Evolutionary conservation across 2,329 filamentous ascomycete species (phyloP), one percentile per base, ranked within the genome.

Genomic region (Penicillium sp.): DNA sequence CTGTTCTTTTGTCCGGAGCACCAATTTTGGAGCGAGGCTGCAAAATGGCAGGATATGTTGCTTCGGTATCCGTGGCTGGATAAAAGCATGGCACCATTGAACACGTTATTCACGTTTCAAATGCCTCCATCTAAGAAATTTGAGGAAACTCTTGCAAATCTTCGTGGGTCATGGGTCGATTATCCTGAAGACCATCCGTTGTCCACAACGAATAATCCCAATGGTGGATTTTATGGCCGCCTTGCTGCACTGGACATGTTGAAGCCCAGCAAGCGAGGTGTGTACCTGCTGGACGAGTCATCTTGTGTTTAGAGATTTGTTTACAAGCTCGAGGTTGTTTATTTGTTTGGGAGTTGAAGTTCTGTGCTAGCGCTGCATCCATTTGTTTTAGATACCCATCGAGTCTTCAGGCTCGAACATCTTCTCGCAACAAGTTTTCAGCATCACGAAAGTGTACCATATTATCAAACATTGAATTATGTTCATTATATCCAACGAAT

Each of bases 171-270:
- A 9, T 50, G 60, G 33, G 43, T 55, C 2, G 54, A 54, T 6
- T 64, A 61, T 27, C 54, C 51, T 1, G 55, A 55, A n/a, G 62
- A 50, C 23, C 62, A 62, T 42, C 55, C 47, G 25, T 27, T 56
- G 58, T 50, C 25, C n/a, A 55, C 54, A 10, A 29, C 57, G 33
- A 64, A 57, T 4, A 60, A 61, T 16, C 58, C 63, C 4, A 37
- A 25, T 7, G 61, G 37, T 26, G 62, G 64, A 19, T 57, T 66
- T 7, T 65, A 59, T 57, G 61, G 62, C 23, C 64, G 62, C 8
- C 42, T 67, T 45, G 55, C 55, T 35, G 61, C 59, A 4, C 25
- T 65, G 33, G 62, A 53, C 6, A 53, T 60, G 59, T 35, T 53
- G 33, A 60, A 57, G 45, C 51, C 58, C 8, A 50, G 9, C 37